Evolutionary conservation across 2,329 filamentous ascomycete genomes (phyloP), one percentile per base, ranked within the genome.

Genomic region (Claviceps sp.): DNA sequence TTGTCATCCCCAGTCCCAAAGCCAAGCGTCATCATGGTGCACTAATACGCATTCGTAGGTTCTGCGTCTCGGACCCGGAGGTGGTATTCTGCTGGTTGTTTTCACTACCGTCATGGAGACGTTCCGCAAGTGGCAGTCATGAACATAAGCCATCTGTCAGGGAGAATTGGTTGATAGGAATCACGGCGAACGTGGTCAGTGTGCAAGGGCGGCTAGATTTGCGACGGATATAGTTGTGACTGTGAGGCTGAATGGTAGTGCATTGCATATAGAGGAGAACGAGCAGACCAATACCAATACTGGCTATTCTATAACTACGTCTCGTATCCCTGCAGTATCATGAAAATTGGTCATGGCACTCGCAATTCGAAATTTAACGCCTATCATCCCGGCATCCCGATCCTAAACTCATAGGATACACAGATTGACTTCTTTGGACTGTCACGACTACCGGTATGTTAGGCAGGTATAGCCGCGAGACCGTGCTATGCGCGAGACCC

Each of bases 71-170:
- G 76, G 76, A 23, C 76, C 76, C 39, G 73, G 74, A 63, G 77
- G 77, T 59, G 77, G 76, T 69, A 85, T 94, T 60, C 73, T 94
- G 53, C 76, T 94, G 43, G 88, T 91, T 51, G 86, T 93, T 48
- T 93, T 86, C 72, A 90, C 86, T n/a, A 82, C 83, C 51, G 83
- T 90, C 53, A 88, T 88, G 81, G 90, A 96, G 67, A 95, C 94
- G 68, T 95, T 96, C 83, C 80, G 88, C 61, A 81, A 79, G 51
- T 68, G 64, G 66, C 68, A 69, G 13, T 51, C 51, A 46, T 55
- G 43, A 50, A 49, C 5, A 47, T 38, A 23, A 40, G 13, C 22
- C 39, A 3, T 22, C 16, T 7, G 17, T 44, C 26, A 14, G 23
- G 47, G 38, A 23, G 39, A 9, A 47, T n/a, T 17, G 36, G 38